These are phyloP conservation scores for Podila horticola DNA, from an alignment of 192 early-diverging fungal genomes.

Conservation along the genomic window DNA sequence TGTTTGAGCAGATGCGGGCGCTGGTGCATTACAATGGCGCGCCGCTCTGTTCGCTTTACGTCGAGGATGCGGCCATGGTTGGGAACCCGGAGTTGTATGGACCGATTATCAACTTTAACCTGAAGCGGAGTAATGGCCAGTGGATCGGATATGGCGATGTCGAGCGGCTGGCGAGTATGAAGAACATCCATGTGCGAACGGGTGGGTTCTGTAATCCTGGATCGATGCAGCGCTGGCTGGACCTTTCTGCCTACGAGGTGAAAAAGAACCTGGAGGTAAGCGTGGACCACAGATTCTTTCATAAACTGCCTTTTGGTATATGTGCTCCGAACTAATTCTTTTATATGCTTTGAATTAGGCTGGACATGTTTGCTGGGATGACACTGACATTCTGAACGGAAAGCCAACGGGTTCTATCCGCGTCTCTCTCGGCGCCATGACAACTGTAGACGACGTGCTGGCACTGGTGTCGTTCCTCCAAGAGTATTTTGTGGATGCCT, in stretches of 20 bases:
- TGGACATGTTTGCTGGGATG: slow-evolving; percentile 81
- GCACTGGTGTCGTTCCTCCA: slow-evolving; percentile 69
- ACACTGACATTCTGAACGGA: slow-evolving; percentile 75
- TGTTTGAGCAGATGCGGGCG: slow-evolving; percentile 51
- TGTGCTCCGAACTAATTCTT: too few species aligned
- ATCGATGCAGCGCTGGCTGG: slow-evolving; percentile 72
- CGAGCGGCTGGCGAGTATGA: slow-evolving; percentile 69
- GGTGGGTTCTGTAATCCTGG: slow-evolving; percentile 90
- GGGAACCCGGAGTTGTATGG: slow-evolving; percentile 54
- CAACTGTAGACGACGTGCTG: slow-evolving; percentile 68
- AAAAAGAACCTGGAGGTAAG: slow-evolving; percentile 57
- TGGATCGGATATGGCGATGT: slow-evolving; percentile 76
- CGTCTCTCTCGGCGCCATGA: slow-evolving; percentile 82
- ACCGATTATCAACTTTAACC: slow-evolving; percentile 78
- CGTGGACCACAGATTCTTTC: too few species aligned
- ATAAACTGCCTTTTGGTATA: too few species aligned
- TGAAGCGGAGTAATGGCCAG: slow-evolving; percentile 61
- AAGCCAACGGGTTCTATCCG: slow-evolving; percentile 78
- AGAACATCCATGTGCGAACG: slow-evolving; percentile 74
- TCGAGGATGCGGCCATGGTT: slow-evolving; percentile 15
- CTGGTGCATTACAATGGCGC: slow-evolving; percentile 66
- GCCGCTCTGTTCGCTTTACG: slow-evolving; percentile 57
- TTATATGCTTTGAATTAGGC: slow-evolving; percentile 20
- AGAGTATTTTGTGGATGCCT: slow-evolving; percentile 63
- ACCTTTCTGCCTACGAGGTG: slow-evolving; percentile 64